Base-by-base conservation (phyloP, 352 stramenopile genomes). In the Pythium scleroteichum region DNA sequence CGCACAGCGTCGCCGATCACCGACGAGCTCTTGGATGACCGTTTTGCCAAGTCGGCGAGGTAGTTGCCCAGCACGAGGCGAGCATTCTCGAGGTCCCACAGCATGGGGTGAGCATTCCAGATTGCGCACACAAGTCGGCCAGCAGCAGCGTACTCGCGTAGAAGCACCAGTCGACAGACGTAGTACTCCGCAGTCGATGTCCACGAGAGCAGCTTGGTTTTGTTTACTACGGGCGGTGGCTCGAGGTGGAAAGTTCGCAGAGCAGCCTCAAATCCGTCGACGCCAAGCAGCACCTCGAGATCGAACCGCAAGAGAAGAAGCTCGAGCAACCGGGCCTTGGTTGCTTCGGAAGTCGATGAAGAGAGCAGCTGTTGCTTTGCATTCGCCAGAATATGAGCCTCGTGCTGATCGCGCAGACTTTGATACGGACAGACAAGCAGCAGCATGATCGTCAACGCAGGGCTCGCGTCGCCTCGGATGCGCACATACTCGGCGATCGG, bases 71-170 rank as follows among this genome's bases (percentile, higher is more conserved):
- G 66, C 61, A 83, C 41, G 13, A 90, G 65, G 13, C 75, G 80
- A 41, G 80, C 79, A 41, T 77, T 89, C 61, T 88, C 79, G 7
- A 79, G 33, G 53, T 90, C 81, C 78, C 81, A 91, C 3, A 93
- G 69, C 62, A 93, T 64, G 9, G 76, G 78, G 38, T 90, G 78
- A 7, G 76, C 67, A 35, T 76, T 72, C 58, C 76, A 81, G 8
- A 90, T 44, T 16, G 75, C 76, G 42, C 81, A 88, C 0, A 72
- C 72, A 6, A 93, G 41, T 19, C 83, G 78, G 1, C 65, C 69
- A 3, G 81, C 83, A 20, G 66, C 69, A 26, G 81, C 79, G 38
- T 71, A 77, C 38, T 91, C 72, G 0, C 62, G 56, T 26, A 75
- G 54, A 12, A 49, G 46, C 44, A 91, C 76, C n/a, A 93, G 69